Conservation (phyloP, 2,329 filamentous ascomycete species). For the Cercospora nicotianae region DNA sequence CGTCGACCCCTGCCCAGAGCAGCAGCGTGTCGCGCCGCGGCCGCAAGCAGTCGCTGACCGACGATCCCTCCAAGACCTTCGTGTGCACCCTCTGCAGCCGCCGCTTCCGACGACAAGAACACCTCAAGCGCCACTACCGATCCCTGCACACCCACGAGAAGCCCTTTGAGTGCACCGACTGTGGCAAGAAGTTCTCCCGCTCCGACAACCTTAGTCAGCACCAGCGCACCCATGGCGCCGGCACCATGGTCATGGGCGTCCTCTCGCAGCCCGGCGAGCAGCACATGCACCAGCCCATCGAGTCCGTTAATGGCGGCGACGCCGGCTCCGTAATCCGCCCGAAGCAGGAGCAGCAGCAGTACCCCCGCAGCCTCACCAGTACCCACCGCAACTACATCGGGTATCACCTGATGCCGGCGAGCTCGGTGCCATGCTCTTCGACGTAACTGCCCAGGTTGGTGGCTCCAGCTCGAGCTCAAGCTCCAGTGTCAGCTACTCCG, state of each 20-base stretch:
- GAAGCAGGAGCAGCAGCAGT: conserved; percentile 37
- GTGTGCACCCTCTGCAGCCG: conserved; percentile 95
- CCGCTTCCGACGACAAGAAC: conserved; percentile 96
- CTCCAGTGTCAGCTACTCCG: conserved; percentile 40
- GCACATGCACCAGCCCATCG: conserved; percentile 36
- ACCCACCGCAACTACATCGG: conserved; percentile 28
- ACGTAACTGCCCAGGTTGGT: conserved; percentile 68
- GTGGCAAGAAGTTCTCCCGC: conserved; percentile 98
- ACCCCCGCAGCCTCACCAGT: conserved; percentile 27
- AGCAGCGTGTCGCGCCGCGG: conserved; percentile 80
- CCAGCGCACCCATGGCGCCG: conserved; percentile 85
- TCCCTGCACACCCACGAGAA: conserved; percentile 98
- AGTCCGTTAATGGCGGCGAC: conserved; percentile 39
- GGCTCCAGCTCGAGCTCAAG: conserved; percentile 52
- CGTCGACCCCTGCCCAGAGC: conserved; percentile 32
- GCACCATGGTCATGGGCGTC: conserved; percentile 87
- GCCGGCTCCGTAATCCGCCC: conserved; percentile 38
- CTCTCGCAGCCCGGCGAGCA: conserved; percentile 46
- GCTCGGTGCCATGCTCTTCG: conserved; percentile 77
- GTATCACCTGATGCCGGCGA: conserved; percentile 58
- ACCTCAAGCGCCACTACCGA: conserved; percentile 97
- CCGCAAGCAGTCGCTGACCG: conserved; percentile 96
- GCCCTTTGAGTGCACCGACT: conserved; percentile 96
- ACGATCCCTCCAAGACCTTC: conserved; percentile 97
- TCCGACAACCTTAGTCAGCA: conserved; percentile 98